A percentile compares a stretch with the other conserved stretches of the same genome.
Evolutionary conservation across 164 flowering plant species (phyloP).

Genomic region (Warburgia ugandensis): DNA sequence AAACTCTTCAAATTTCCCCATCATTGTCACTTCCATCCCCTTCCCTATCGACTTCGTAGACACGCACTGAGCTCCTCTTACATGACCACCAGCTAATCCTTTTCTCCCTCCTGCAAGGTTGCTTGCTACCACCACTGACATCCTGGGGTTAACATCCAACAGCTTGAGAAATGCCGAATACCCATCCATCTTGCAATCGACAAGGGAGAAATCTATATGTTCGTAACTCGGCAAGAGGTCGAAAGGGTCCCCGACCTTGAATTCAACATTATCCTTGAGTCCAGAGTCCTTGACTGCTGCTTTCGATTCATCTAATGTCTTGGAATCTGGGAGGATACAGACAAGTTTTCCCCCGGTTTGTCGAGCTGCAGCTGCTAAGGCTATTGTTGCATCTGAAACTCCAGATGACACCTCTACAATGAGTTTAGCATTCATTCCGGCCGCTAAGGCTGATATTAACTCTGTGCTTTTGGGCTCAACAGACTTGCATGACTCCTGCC

Average conservation of each 20-base stretch:
- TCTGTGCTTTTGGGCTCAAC: constrained; percentile 41
- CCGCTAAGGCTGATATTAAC: constrained; percentile 60
- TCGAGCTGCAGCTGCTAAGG: constrained; percentile 53
- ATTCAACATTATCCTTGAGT: constrained; percentile 43
- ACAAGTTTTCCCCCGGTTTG: constrained; percentile 56
- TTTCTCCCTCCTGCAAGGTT: constrained; percentile 34
- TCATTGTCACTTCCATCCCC: constrained; percentile 54
- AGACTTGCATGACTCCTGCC: constrained; percentile 10
- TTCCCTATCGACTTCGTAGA: constrained; percentile 44
- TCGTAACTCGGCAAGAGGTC: constrained; percentile 26
- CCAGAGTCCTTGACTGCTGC: constrained; percentile 32
- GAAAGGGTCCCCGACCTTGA: constrained; percentile 47
- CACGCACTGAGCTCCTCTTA: constrained; percentile 26
- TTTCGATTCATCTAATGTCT: constrained; percentile 21
- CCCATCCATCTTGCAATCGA: constrained; percentile 39
- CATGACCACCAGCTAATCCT: constrained; percentile 28
- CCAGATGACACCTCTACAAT: constrained; percentile 44
- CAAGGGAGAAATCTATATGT: constrained; percentile 45
- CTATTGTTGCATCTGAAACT: constrained; percentile 44
- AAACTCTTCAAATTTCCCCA: constrained; percentile 21
- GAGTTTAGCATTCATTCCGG: constrained; percentile 51
- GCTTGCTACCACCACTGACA: constrained; percentile 44
- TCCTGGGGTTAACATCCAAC: constrained; percentile 43
- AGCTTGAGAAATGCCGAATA: constrained; percentile 22
- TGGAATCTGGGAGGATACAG: constrained; percentile 43